Percentiles rank a stretch among this genome's conserved stretches.
Conservation (phyloP, 2,329 filamentous ascomycete species). For the Didymella pinodella region DNA sequence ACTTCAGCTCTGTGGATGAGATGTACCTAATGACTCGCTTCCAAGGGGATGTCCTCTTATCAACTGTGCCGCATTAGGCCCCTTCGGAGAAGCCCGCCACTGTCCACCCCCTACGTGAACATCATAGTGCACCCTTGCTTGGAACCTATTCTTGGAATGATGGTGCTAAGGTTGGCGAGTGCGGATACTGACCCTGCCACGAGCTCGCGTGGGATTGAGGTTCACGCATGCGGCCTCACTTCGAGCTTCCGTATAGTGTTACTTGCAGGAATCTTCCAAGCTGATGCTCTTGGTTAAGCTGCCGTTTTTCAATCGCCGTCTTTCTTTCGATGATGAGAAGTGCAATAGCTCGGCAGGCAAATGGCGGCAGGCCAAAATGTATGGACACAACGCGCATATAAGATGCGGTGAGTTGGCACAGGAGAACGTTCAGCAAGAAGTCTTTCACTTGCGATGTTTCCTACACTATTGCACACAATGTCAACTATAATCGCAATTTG, state of each 20-base stretch:
- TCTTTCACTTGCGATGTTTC: not conserved
- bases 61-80: conserved; percentile 3
- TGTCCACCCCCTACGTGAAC: not conserved
- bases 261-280: not conserved
- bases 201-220: conserved; percentile 11
- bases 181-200: not conserved
- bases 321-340: not conserved
- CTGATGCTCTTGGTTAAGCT: conserved; percentile 15
- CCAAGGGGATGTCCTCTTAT: not conserved
- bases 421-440: not conserved
- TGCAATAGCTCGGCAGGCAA: not conserved
- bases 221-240: conserved; percentile 15
- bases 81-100: not conserved
- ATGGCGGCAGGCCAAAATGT: not conserved
- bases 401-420: not conserved
- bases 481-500: not conserved
- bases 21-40: not conserved
- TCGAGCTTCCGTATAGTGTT: not conserved
- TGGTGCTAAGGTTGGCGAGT: not conserved
- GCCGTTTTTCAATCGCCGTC: conserved; percentile 9
- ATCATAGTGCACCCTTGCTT: not conserved
- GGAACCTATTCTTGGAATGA: conserved; percentile 1
- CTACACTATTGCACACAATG: not conserved
- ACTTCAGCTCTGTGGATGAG: not conserved
- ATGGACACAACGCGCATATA: conserved; percentile 1